A percentile compares a stretch with the other conserved stretches of the same genome.
Conservation (phyloP, 192 early-diverging fungal species). For the Gaertneriomyces sp. region DNA sequence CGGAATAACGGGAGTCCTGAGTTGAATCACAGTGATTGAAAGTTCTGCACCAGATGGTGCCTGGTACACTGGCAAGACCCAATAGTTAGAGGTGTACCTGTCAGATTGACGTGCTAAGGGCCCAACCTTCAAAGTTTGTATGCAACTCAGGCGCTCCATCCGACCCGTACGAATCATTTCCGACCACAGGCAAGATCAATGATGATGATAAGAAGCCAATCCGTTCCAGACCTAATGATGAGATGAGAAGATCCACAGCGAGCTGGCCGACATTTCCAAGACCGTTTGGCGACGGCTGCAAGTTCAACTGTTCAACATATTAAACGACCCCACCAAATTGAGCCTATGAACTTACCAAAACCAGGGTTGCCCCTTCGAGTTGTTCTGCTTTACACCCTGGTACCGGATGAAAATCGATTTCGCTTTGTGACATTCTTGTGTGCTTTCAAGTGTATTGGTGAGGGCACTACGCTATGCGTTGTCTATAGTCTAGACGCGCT, state of each 20-base stretch:
- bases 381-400: no score
- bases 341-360: neutral
- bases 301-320: neutral
- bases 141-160: neutral
- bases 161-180: conserved; percentile 3
- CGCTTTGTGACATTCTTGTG: no score
- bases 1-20: conserved; percentile 14
- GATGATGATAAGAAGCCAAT: conserved; percentile 15
- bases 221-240: conserved; percentile 2
- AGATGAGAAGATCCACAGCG: conserved; percentile 23
- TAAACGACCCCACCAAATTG: neutral
- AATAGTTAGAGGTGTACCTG: neutral
- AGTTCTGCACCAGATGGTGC: neutral
- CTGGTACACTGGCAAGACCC: conserved; percentile 5
- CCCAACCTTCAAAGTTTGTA: conserved; percentile 26
- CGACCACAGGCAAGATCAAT: conserved; percentile 14
- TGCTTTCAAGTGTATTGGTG: no score
- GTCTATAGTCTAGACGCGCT: no score
- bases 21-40: conserved; percentile 5
- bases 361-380: neutral
- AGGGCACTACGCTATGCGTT: no score
- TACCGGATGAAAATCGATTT: no score
- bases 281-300: conserved; percentile 15
- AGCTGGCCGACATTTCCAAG: conserved; percentile 23
- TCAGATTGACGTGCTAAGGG: neutral